Evolutionary conservation across 768 basidiomycete species (phyloP).

Genomic region (Candolleomyces aberdarensis): DNA sequence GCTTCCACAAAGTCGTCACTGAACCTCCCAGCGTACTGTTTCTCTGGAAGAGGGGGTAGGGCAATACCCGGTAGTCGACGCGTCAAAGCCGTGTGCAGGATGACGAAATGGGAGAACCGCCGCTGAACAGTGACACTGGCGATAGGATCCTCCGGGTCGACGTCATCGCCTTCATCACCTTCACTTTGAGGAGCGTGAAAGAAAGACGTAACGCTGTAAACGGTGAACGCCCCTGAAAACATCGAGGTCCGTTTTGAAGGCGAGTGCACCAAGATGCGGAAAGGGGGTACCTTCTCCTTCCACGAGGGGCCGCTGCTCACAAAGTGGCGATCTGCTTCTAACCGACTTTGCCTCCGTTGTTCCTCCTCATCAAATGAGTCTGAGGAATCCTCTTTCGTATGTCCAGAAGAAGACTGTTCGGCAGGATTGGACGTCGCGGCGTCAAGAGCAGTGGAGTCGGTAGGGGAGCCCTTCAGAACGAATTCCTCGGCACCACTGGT

Average conservation of each 20-base stretch:
- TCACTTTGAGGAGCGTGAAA: slow-evolving; percentile 36
- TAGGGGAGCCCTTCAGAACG: slow-evolving; percentile 59
- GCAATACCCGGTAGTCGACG: slow-evolving; percentile 72
- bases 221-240: slow-evolving; percentile 67
- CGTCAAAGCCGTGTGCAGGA: slow-evolving; percentile 68
- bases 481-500: slow-evolving; percentile 84
- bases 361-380: slow-evolving; percentile 43
- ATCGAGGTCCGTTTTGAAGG: slow-evolving; percentile 71
- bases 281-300: slow-evolving; percentile 70
- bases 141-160: slow-evolving; percentile 28
- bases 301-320: slow-evolving; percentile 70
- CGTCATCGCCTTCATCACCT: slow-evolving; percentile 10
- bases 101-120: slow-evolving; percentile 82
- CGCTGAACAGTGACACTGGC: slow-evolving; percentile 71
- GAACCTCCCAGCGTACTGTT: slow-evolving; percentile 80
- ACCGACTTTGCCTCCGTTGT: slow-evolving; percentile 32
- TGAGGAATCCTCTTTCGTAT: slow-evolving; percentile 28
- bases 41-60: slow-evolving; percentile 81
- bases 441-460: background rate
- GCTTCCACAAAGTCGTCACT: slow-evolving; percentile 81
- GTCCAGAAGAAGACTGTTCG: slow-evolving; percentile 9
- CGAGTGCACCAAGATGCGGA: slow-evolving; percentile 74
- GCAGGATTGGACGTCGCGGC: background rate
- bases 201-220: slow-evolving; percentile 75
- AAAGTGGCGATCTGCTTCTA: slow-evolving; percentile 67